These are phyloP conservation scores for Stephanocyclus meneghinianus DNA, from an alignment of 352 stramenopile genomes.

Conservation along the genomic window DNA sequence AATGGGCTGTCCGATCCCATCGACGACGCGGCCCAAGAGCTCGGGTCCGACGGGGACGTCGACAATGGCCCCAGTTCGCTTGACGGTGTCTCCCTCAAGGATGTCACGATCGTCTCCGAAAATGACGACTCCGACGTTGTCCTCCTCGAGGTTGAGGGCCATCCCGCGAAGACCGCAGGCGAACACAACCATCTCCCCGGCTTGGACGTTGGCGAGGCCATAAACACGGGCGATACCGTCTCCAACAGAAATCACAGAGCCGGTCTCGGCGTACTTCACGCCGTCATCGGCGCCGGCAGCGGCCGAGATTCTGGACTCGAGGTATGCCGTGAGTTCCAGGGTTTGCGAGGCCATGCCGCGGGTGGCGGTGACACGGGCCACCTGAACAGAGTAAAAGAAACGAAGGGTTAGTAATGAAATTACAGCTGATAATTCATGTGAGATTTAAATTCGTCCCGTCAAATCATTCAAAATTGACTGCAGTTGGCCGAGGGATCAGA, in stretches of 20 bases:
- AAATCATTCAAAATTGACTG: background rate
- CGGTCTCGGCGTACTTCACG: slow-evolving; percentile 82
- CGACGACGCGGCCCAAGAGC: slow-evolving; percentile 87
- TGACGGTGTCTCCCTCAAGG: slow-evolving; percentile 88
- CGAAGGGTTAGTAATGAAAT: background rate
- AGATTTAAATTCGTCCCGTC: background rate
- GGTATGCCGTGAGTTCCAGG: slow-evolving; percentile 84
- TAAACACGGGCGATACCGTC: slow-evolving; percentile 91
- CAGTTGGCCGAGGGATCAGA: too few species aligned
- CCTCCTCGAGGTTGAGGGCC: slow-evolving; percentile 90
- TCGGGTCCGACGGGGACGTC: slow-evolving; percentile 88
- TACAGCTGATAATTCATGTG: background rate
- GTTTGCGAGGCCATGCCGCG: slow-evolving; percentile 83
- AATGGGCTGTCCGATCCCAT: slow-evolving; percentile 88
- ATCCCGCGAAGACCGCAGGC: slow-evolving; percentile 86
- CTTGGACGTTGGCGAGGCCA: slow-evolving; percentile 88
- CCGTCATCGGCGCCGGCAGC: slow-evolving; percentile 68
- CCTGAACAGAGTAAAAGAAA: slow-evolving; percentile 32
- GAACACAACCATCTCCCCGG: slow-evolving; percentile 90
- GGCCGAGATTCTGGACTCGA: slow-evolving; percentile 79
- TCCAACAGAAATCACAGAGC: slow-evolving; percentile 88
- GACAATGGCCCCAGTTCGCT: slow-evolving; percentile 89
- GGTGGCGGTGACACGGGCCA: slow-evolving; percentile 51
- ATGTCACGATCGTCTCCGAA: slow-evolving; percentile 90
- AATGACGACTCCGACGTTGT: slow-evolving; percentile 90